Base-by-base conservation (phyloP, 2,329 filamentous ascomycete genomes). In the Claviceps monticola region DNA sequence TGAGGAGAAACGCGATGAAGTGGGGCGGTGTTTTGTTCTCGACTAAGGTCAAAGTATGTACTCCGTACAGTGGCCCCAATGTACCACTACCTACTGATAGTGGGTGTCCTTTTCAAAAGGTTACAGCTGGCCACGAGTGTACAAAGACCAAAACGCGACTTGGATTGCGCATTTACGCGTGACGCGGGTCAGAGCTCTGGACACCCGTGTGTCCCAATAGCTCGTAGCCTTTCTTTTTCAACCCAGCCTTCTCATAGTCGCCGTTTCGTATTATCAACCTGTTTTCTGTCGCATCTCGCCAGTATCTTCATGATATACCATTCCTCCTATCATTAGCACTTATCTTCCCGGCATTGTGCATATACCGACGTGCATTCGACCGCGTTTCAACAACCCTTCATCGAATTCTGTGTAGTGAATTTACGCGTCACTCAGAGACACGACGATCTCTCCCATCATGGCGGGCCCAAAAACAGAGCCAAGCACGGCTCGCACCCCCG, bases 401-500 rank as follows among this genome's bases (percentile, higher is more conserved):
- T 50, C 23, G 11, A 16, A 26, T 21, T 38, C 23, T 13, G 17
- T 21, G 16, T 17, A 46, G 16, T 16, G 23, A 7, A 13, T 11
- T 34, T 46, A 29, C 23, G 23, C 26, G 23, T 34, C 34, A 3
- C 17, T 19, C 38, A 41, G 38, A 41, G 14, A n/a, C 6, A 16
- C 16, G n/a, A n/a, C 16, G 14, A n/a, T 8, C n/a, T 19, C n/a
- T n/a, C 16, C n/a, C 26, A 46, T 21, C 46, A 54, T 54, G 53
- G 53, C 53, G 39, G 43, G 46, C 36, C 46, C 47, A 11, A 47
- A 52, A 26, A n/a, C 53, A 36, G 29, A 44, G 23, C 1, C 29
- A 38, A 37, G 42, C 47, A 44, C 50, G 47, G 53, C 53, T 48
- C 50, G 50, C 36, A 54, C 53, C 21, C 53, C 53, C 23, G 53